Evolutionary conservation across 352 stramenopile genomes (phyloP).

Genomic region (Pythium phragmitis): DNA sequence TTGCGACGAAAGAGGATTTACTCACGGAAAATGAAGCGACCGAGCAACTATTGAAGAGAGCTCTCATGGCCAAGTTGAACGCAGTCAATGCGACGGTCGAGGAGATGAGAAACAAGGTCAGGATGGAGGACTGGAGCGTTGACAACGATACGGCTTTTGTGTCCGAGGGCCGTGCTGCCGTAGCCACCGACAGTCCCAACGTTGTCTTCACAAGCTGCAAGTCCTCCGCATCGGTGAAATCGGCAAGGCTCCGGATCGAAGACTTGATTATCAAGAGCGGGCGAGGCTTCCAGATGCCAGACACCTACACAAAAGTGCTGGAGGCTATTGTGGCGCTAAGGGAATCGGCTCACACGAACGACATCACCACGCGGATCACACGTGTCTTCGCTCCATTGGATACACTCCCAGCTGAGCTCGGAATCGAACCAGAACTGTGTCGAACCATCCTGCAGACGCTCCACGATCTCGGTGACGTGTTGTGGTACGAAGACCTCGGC

Average conservation of each 20-base stretch:
- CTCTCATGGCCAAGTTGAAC: not conserved
- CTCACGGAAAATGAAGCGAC: not conserved
- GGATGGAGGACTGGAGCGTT: not conserved
- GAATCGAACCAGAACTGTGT: not conserved
- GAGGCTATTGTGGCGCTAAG: not conserved
- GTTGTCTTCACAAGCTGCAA: conserved; percentile 7
- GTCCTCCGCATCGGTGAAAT: not conserved
- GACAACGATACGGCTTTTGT: too few species aligned
- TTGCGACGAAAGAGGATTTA: conserved; percentile 17
- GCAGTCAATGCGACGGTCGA: not conserved
- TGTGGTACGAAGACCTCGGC: conserved; percentile 19
- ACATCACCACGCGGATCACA: not conserved
- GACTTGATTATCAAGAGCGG: conserved; percentile 6
- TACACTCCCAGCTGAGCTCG: not conserved
- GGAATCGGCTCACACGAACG: not conserved
- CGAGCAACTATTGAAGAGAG: not conserved
- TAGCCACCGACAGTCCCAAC: not conserved
- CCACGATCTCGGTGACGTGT: conserved; percentile 22
- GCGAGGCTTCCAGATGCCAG: conserved; percentile 15
- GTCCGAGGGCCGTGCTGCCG: too few species aligned
- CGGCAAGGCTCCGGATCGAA: not conserved
- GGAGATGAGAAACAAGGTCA: not conserved
- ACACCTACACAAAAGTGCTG: conserved; percentile 9
- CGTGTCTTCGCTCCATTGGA: not conserved
- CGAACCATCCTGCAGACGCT: conserved; percentile 9